A percentile compares a stretch with the other conserved stretches of the same genome.
These are phyloP conservation scores for Epicoccum sorghinum DNA, from an alignment of 2,329 filamentous ascomycete genomes.

Conservation along the genomic window DNA sequence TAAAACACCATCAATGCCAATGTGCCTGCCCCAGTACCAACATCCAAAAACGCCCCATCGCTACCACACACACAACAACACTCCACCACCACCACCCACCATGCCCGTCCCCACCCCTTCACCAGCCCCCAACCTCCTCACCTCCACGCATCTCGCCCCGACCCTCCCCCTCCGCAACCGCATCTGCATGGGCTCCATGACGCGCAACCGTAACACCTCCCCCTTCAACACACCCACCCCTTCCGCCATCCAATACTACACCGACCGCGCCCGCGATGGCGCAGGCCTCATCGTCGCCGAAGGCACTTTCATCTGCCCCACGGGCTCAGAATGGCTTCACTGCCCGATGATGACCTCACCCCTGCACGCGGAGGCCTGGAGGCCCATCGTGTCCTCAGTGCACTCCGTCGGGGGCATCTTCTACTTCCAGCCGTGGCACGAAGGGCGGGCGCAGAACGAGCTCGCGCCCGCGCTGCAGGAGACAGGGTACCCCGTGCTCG, in stretches of 20 bases:
- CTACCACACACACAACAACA: too few species aligned
- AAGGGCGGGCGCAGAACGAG: slow-evolving; percentile 28
- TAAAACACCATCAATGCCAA: background rate
- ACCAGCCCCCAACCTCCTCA: background rate
- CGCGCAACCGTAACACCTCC: slow-evolving; percentile 31
- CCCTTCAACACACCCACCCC: slow-evolving; percentile 23
- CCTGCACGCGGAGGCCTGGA: slow-evolving; percentile 27
- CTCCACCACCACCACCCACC: background rate
- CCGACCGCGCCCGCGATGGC: slow-evolving; percentile 25
- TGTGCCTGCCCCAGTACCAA: background rate
- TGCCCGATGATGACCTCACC: slow-evolving; percentile 26
- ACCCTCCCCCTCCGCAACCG: slow-evolving; percentile 16
- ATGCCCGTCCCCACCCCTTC: background rate
- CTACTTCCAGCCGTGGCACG: slow-evolving; percentile 33
- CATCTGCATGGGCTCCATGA: slow-evolving; percentile 34
- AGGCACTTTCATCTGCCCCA: slow-evolving; percentile 25
- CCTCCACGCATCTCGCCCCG: background rate
- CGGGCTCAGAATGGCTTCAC: slow-evolving; percentile 28
- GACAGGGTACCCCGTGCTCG: slow-evolving; percentile 22
- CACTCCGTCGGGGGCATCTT: slow-evolving; percentile 28
- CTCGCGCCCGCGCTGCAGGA: slow-evolving; percentile 28
- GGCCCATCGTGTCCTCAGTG: slow-evolving; percentile 25
- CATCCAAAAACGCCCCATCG: background rate
- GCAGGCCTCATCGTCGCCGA: slow-evolving; percentile 30
- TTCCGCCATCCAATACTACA: slow-evolving; percentile 24